Conservation (phyloP, 345 rosid species). For the Syzygium aromaticum region DNA sequence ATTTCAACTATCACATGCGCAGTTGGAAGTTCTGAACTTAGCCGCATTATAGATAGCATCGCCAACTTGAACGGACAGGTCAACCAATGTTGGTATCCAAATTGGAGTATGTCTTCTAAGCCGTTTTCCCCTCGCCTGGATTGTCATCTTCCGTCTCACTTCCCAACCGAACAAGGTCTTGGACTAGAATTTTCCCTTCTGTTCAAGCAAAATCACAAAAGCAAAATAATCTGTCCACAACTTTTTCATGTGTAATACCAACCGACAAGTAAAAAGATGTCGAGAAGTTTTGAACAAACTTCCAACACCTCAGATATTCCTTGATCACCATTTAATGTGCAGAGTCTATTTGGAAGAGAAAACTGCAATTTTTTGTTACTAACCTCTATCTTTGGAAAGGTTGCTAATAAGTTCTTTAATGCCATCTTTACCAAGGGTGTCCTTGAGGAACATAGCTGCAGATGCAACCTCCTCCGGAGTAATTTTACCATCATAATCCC, state of each 20-base stretch:
- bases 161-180: conserved; percentile 75
- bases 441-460: conserved; percentile 77
- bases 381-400: conserved; percentile 87
- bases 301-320: not conserved
- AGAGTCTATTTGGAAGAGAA: not conserved
- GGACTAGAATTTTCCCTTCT: conserved; percentile 87
- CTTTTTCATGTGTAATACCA: not conserved
- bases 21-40: not conserved
- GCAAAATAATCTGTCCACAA: not conserved
- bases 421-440: conserved; percentile 82
- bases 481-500: conserved; percentile 94
- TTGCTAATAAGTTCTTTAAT: conserved; percentile 80
- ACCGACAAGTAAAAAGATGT: not conserved
- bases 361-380: conserved; percentile 5
- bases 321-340: not conserved
- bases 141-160: conserved; percentile 55
- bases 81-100: not conserved
- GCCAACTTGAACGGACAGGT: not conserved
- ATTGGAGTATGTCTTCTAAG: not conserved
- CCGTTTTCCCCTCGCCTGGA: conserved; percentile 21
- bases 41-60: not conserved
- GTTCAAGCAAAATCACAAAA: not conserved
- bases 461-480: conserved; percentile 91
- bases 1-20: not conserved
- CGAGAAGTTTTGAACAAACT: not conserved